A percentile compares a stretch with the other conserved stretches of the same genome.
Conservation (phyloP, 164 flowering plant species). For the Houttuynia cordata region DNA sequence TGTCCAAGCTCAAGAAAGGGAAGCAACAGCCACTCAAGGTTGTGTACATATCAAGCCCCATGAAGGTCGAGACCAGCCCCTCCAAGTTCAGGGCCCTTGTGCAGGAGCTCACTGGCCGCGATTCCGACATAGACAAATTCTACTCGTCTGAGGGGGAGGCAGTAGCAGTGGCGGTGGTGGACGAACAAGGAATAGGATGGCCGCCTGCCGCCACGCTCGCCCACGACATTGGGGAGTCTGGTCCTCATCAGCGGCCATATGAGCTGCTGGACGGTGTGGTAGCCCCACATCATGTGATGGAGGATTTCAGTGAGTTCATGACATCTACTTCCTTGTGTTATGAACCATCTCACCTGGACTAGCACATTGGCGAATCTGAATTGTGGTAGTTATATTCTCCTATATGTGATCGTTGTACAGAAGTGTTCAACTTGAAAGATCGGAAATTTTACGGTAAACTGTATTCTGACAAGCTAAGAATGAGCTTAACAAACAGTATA, state of each 20-base stretch:
- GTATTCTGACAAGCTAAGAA: too few species aligned
- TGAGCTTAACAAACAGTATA: too few species aligned
- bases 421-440: too few species aligned
- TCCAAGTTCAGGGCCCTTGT: constrained; percentile 60
- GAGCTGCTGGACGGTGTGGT: constrained; percentile 24
- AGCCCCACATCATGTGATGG: constrained; percentile 19
- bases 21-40: constrained; percentile 32
- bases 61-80: constrained; percentile 61
- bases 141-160: too few species aligned
- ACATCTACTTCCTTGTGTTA: constrained; percentile 10
- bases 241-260: constrained; percentile 1
- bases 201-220: constrained; percentile 2
- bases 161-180: neutral
- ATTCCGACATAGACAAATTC: constrained; percentile 5
- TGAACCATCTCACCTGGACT: constrained; percentile 15
- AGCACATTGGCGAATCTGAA: too few species aligned
- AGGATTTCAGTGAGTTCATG: constrained; percentile 17
- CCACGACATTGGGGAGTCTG: neutral
- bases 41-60: constrained; percentile 72
- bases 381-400: too few species aligned
- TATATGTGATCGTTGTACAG: too few species aligned
- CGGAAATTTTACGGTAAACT: too few species aligned
- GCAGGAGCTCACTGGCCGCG: constrained; percentile 68
- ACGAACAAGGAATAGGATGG: neutral
- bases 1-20: neutral